Conservation (phyloP, 2,329 filamentous ascomycete species). For the Curvularia lunata region DNA sequence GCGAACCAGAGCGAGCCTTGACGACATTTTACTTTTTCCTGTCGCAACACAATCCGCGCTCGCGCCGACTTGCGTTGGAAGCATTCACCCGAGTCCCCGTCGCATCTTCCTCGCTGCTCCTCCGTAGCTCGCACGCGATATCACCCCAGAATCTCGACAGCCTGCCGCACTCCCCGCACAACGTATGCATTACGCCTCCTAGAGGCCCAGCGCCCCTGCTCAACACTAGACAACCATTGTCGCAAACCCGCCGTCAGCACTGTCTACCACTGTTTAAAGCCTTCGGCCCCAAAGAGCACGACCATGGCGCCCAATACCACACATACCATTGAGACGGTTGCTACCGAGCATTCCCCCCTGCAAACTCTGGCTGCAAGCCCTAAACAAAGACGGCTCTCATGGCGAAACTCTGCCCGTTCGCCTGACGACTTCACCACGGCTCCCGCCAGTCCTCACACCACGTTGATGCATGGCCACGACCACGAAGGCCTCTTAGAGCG, state of each 20-base stretch:
- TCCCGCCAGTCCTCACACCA: conserved; percentile 39
- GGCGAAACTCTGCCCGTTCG: conserved; percentile 32
- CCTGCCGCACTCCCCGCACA: conserved; percentile 18
- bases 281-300: conserved; percentile 14
- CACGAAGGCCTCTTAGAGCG: conserved; percentile 43
- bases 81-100: conserved; percentile 2
- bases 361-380: conserved; percentile 20
- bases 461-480: conserved; percentile 47
- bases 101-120: conserved; percentile 3
- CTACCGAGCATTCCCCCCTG: conserved; percentile 31
- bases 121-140: conserved; percentile 30
- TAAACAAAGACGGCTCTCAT: conserved; percentile 37
- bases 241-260: background rate
- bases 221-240: conserved; percentile 3
- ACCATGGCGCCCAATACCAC: conserved; percentile 39
- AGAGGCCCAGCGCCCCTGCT: conserved; percentile 1
- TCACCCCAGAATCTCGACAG: conserved; percentile 26
- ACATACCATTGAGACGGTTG: conserved; percentile 32
- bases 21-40: background rate
- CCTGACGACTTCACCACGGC: conserved; percentile 20
- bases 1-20: background rate
- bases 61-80: conserved; percentile 15
- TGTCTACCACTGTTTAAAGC: background rate
- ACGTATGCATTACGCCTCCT: conserved; percentile 20
- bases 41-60: background rate